These are phyloP conservation scores for Penicillium angulare DNA, from an alignment of 495 filamentous ascomycete genomes.

Conservation along the genomic window DNA sequence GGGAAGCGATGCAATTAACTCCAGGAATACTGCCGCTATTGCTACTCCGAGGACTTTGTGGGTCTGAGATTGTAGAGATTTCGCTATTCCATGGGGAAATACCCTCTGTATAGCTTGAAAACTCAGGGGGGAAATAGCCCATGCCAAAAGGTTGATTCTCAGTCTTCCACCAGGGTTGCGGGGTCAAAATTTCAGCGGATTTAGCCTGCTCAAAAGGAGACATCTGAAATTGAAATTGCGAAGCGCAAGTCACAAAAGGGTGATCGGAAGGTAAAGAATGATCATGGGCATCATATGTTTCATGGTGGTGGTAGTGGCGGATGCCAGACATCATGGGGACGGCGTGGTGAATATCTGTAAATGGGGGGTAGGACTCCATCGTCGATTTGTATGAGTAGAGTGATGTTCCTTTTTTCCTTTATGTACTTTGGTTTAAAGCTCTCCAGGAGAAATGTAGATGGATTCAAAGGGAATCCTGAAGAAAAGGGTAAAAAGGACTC, in stretches of 20 bases:
- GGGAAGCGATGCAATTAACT: conserved; percentile 22
- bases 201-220: conserved; percentile 9
- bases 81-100: conserved; percentile 19
- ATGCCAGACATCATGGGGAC: conserved; percentile 4
- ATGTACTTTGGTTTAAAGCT: no score
- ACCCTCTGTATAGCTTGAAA: conserved; percentile 5
- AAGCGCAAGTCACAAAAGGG: conserved; percentile 9
- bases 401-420: not conserved
- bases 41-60: conserved; percentile 23
- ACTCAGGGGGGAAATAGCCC: conserved; percentile 9
- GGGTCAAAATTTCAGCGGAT: not conserved
- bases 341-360: conserved; percentile 14
- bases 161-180: conserved; percentile 12
- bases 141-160: conserved; percentile 2
- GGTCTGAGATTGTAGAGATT: conserved; percentile 19
- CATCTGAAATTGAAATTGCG: conserved; percentile 11
- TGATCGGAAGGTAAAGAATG: conserved; percentile 12
- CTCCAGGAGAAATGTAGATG: no score
- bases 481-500: not conserved
- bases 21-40: conserved; percentile 11
- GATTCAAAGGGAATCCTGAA: no score
- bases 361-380: conserved; percentile 25
- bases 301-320: no score
- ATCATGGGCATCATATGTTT: conserved; percentile 13
- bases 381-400: not conserved